Evolutionary conservation across 2,329 filamentous ascomycete genomes (phyloP).

Genomic region (Venturiaceae sp.): DNA sequence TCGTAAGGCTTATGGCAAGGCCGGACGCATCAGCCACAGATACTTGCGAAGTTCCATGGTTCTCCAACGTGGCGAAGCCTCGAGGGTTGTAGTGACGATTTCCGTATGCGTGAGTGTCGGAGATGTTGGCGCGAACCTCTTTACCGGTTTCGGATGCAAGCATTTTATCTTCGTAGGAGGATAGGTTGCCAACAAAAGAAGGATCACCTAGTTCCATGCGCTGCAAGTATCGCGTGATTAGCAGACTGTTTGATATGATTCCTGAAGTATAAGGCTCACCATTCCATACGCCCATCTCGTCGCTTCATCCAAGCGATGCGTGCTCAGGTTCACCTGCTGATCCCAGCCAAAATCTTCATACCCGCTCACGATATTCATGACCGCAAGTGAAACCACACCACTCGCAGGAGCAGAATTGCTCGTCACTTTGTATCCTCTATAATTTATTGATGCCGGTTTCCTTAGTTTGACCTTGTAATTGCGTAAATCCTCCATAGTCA

Average conservation of each 20-base stretch:
- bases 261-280: constrained; percentile 4
- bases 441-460: constrained; percentile 43
- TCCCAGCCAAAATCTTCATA: constrained; percentile 54
- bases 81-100: constrained; percentile 64
- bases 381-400: constrained; percentile 64
- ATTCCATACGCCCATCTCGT: constrained; percentile 80
- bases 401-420: constrained; percentile 66
- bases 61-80: constrained; percentile 55
- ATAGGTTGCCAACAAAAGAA: constrained; percentile 51
- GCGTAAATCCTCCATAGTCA: constrained; percentile 69
- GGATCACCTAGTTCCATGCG: constrained; percentile 79
- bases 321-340: constrained; percentile 53
- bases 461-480: constrained; percentile 62
- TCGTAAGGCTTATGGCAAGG: constrained; percentile 71
- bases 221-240: constrained; percentile 9
- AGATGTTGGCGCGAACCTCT: constrained; percentile 56
- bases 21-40: constrained; percentile 63
- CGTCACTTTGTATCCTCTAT: constrained; percentile 60
- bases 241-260: neutral
- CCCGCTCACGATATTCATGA: constrained; percentile 75
- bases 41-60: constrained; percentile 65
- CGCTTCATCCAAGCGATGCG: constrained; percentile 77
- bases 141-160: constrained; percentile 50
- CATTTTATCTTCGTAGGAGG: constrained; percentile 57
- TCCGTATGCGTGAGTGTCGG: constrained; percentile 61